Evolutionary conservation across 176 grass and related monocot species (phyloP), one percentile per base, ranked within the genome.

Genomic region (Musa acuminata): DNA sequence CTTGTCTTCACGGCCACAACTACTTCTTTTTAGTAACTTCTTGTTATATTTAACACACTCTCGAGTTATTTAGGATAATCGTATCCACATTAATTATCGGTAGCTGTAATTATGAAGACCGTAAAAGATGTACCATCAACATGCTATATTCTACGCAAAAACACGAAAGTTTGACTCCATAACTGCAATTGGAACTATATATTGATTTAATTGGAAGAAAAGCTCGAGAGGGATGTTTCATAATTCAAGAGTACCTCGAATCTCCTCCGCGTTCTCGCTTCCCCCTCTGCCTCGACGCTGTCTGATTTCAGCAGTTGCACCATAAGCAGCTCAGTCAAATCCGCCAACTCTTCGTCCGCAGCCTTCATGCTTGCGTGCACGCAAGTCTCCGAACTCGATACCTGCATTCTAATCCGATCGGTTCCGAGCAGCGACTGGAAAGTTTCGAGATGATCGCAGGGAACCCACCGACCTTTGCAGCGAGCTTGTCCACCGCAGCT

Each of bases 321-420:
- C 96, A 91, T 99, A 49, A 99, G 86, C 13, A 94, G 76, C 82
- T 99, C 96, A 1, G 91, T 86, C 71, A 84, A 77, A 70, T 75
- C 52, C 51, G 23, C 51, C 57, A 79, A 84, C 50, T 79, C 76
- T 59, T 69, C 79, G 19, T 74, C 70, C 1, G 64, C 82, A 23
- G 64, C 50, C 57, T 84, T 84, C 57, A 49, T 69, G 25, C 69
- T 62, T 53, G 26, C 59, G 2, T 79, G 77, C 68, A 79, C 76
- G 13, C 48, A 17, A 67, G 29, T 22, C 72, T 84, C 69, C 82
- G 79, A 79, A 26, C 22, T 22, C 14, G 82, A 79, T 54, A 79
- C 58, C 82, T 84, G 72, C 69, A 72, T 71, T 19, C 2, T n/a
- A 77, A 58, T 71, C 9, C 50, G 51, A 23, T 24, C 62, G 1